A percentile compares a stretch with the other conserved stretches of the same genome.
These are phyloP conservation scores for Hypoxylon sp. DNA, from an alignment of 2,329 filamentous ascomycete species.

Conservation along the genomic window DNA sequence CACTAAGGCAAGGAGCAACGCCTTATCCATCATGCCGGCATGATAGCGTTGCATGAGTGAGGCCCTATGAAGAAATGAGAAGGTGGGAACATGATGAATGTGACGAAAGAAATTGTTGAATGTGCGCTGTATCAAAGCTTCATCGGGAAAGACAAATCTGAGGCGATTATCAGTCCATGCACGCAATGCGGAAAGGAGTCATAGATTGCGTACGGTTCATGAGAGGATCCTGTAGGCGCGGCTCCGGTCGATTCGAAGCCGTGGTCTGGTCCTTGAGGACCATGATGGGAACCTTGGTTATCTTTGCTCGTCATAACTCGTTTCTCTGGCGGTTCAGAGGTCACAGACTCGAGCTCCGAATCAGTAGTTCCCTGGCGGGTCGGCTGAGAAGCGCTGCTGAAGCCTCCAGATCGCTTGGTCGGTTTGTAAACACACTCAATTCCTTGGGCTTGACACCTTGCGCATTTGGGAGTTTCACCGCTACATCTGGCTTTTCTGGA, in stretches of 20 bases:
- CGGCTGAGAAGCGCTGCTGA: constrained; percentile 41
- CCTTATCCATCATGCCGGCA: constrained; percentile 67
- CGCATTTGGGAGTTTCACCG: constrained; percentile 68
- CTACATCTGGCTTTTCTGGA: constrained; percentile 70
- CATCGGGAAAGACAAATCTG: constrained; percentile 60
- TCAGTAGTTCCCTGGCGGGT: constrained; percentile 49
- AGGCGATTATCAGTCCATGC: constrained; percentile 47
- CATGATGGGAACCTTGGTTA: constrained; percentile 52
- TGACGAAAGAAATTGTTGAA: constrained; percentile 71
- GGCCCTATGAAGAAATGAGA: constrained; percentile 70
- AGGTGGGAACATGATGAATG: constrained; percentile 70
- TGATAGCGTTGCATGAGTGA: constrained; percentile 72
- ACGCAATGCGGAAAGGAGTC: constrained; percentile 28
- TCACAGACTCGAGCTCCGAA: constrained; percentile 53
- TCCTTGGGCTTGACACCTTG: constrained; percentile 64
- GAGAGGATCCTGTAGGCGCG: constrained; percentile 38
- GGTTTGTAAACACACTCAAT: constrained; percentile 68
- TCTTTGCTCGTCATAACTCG: constrained; percentile 50
- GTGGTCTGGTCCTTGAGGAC: constrained; percentile 50
- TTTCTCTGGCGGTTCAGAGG: constrained; percentile 54
- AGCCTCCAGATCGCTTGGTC: constrained; percentile 51
- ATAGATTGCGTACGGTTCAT: constrained; percentile 48
- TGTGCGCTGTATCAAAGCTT: constrained; percentile 64
- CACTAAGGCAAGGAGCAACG: constrained; percentile 66
- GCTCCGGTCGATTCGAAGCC: constrained; percentile 40